These are phyloP conservation scores for Leccinum subrobustum DNA, from an alignment of 1,284 basidiomycete genomes.

Conservation along the genomic window DNA sequence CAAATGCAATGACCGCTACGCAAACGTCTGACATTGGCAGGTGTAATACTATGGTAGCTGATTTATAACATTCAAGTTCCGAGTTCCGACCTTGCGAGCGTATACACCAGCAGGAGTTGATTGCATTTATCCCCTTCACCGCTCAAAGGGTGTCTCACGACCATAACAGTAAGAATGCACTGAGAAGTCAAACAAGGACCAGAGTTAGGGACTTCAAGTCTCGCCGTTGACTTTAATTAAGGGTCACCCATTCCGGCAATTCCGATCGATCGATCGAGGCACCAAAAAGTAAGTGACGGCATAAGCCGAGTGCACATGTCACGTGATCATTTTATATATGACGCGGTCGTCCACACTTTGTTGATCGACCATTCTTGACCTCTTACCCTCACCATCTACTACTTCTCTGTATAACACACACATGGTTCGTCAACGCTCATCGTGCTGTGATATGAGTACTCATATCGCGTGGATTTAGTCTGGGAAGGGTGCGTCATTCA, in stretches of 20 bases:
- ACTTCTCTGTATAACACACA: constrained; percentile 30
- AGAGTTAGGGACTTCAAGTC: no score
- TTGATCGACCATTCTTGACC: constrained; percentile 43
- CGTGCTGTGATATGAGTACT: neutral
- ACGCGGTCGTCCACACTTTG: constrained; percentile 35
- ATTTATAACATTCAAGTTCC: neutral
- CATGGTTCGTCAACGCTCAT: constrained; percentile 36
- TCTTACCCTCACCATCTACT: constrained; percentile 42
- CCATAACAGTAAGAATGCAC: neutral
- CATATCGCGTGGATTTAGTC: constrained; percentile 35
- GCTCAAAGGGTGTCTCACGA: neutral
- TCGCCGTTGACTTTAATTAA: no score
- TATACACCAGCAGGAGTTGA: neutral
- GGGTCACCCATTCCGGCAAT: neutral
- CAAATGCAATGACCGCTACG: neutral
- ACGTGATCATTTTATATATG: constrained; percentile 43
- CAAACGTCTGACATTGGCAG: no score
- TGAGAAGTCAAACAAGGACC: neutral
- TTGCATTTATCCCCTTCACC: neutral
- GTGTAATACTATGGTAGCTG: no score
- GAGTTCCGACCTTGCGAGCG: neutral
- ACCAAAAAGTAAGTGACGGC: neutral
- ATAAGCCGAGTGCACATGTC: constrained; percentile 28
- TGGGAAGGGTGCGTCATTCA: constrained; percentile 44
- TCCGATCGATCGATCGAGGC: neutral